Evolutionary conservation across 192 early-diverging fungal genomes (phyloP), one percentile per base, ranked within the genome.

Genomic region (Thoreauomyces humboldtii): DNA sequence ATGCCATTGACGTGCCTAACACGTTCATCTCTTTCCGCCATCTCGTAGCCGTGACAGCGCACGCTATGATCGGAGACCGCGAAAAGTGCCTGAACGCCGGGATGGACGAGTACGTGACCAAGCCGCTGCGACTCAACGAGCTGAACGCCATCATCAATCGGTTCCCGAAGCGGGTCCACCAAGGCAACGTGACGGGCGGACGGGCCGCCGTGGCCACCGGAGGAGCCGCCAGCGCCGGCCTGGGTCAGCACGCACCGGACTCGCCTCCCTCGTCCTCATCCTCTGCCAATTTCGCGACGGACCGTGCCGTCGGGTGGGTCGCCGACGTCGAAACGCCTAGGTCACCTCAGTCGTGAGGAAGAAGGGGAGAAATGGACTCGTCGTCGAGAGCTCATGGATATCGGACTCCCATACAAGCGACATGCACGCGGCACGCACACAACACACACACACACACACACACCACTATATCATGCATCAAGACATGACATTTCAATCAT

Each of bases 1-100:
- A n/a, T n/a, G n/a, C n/a, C n/a, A n/a, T n/a, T n/a, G n/a, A n/a
- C n/a, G n/a, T n/a, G n/a, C n/a, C n/a, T n/a, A n/a, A n/a, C n/a
- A n/a, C n/a, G n/a, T n/a, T n/a, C n/a, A n/a, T n/a, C 25, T 46
- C 14, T 12, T 46, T 3, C 25, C 44, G 44, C 44, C 25, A 46
- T 46, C 25, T 46, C 24, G 15, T 91, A 59, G 92, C 91, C 5
- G 70, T 94, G 54, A 92, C 92, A 0, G 92, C 92, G 0, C 89
- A 91, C 62, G 92, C 91, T n/a, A 91, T 92, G 89, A 85, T 89
- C 63, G 90, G 91, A 21, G 92, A 94, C 70, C 83, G 90, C 58
- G 90, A 94, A 67, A 88, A 88, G 65, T 92, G 92, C 65, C 72
- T 94, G 60, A 75, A 81, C 21, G 77, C 89, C 27, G 91, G 90